phyloP scores from a whole-genome alignment of 129 eudicot genomes.

The Artemisia argyi region DNA sequence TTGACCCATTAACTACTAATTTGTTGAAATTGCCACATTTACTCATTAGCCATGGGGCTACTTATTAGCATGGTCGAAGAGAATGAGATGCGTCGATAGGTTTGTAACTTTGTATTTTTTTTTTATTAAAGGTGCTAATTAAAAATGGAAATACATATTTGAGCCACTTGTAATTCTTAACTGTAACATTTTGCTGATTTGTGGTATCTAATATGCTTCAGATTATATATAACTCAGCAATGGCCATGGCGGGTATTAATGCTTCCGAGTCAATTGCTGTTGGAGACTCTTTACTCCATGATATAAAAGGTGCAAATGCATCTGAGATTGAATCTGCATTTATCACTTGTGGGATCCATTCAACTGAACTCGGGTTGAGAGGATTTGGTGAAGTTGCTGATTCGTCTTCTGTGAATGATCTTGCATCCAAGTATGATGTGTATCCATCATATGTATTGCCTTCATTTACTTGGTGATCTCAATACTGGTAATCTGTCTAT shows the following conservation, averaged over 20 bases:
- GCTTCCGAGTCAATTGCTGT: conserved; percentile 83
- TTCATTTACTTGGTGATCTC: conserved; percentile 12
- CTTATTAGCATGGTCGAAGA: no score
- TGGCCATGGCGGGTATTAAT: conserved; percentile 72
- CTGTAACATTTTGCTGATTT: conserved; percentile 23
- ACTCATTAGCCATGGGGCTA: no score
- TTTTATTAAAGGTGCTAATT: no score
- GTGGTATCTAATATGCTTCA: no score
- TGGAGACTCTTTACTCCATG: conserved; percentile 95
- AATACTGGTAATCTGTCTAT: no score
- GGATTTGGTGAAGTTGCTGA: conserved; percentile 67
- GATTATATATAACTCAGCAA: conserved; percentile 81
- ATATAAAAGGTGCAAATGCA: conserved; percentile 90
- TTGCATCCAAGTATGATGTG: conserved; percentile 63
- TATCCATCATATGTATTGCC: conserved; percentile 74
- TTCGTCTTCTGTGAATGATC: conserved; percentile 47
- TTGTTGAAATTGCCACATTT: no score
- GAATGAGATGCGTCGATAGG: no score
- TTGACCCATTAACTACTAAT: no score
- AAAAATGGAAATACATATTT: no score
- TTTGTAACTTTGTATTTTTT: no score
- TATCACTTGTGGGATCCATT: conserved; percentile 83
- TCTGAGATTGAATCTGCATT: conserved; percentile 76
- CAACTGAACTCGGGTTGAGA: conserved; percentile 70
- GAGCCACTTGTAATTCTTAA: no score